A percentile compares a stretch with the other conserved stretches of the same genome.
Conservation (phyloP, 345 rosid genomes). For the Citropsis articulata region DNA sequence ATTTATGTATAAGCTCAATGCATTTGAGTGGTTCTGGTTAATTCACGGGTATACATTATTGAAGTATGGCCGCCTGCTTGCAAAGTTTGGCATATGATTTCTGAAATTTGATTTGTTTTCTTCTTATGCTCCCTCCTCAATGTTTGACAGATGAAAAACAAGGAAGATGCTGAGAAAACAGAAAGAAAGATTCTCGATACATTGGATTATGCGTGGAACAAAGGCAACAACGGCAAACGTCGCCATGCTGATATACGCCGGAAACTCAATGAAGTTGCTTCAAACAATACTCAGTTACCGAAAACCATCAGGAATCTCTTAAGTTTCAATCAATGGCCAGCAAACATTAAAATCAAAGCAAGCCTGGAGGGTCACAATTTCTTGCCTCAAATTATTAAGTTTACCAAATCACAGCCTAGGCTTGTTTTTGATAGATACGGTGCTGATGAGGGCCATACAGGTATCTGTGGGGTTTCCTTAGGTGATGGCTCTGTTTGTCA, state of each 20-base stretch:
- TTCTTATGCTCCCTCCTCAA: constrained; percentile 2
- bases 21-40: background rate
- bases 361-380: constrained; percentile 32
- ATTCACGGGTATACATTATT: background rate
- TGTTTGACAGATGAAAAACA: constrained; percentile 52
- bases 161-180: constrained; percentile 53
- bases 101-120: background rate
- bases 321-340: constrained; percentile 38
- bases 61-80: background rate
- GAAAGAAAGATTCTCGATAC: constrained; percentile 54
- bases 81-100: background rate
- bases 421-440: constrained; percentile 29
- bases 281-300: constrained; percentile 27
- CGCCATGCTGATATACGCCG: constrained; percentile 53
- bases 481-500: constrained; percentile 47
- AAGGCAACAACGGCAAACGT: constrained; percentile 63
- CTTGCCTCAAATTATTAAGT: constrained; percentile 39
- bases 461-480: constrained; percentile 28
- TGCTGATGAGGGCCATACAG: background rate
- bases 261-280: constrained; percentile 45
- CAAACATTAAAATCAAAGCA: constrained; percentile 58
- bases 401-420: constrained; percentile 51
- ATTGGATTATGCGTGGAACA: constrained; percentile 96
- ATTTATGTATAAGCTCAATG: background rate
- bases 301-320: constrained; percentile 28